Base-by-base conservation (phyloP, 1,284 basidiomycete species). In the Chalciporus piperatoides region DNA sequence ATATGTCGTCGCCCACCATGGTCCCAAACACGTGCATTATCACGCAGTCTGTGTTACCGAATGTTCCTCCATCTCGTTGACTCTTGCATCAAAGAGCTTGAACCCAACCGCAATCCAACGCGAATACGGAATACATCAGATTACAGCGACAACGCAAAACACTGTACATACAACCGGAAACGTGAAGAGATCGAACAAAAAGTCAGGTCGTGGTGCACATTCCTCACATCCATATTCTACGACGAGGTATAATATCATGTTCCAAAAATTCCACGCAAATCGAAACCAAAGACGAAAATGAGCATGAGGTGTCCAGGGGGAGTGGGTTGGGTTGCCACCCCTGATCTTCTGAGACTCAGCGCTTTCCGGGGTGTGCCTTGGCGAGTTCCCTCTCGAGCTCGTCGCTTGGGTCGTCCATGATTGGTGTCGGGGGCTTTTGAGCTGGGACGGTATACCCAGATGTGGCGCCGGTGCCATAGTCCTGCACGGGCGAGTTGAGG, bases 371-470 rank as follows among this genome's bases (percentile, higher is more conserved):
- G 58, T 83, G 81, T 32, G 83, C 82, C 43, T 79, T 79, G 14
- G 84, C 90, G 35, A 95, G 74, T 65, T 94, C 89, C 41, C 84
- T 81, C 66, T 95, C 92, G 15, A 96, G 79, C 59, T 90, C 90
- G 48, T 84, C 87, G 53, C 86, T 86, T 4, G 92, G 92, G 65
- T 96, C 86, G 61, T 94, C 92, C 68, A 83, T 80, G 55, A 85
- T 77, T 17, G 80, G 84, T 60, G 71, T 84, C 46, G 74, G 68
- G 11, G 78, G 78, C 40, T 78, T 75, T 46, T 69, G 70, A 41
- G 50, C 43, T 25, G 70, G 60, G 2, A 72, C 69, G 3, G 84
- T 85, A 63, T 76, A 90, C 47, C 79, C 69, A 36, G 86, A 89
- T 14, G 88, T 90, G 17, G 78, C 77, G 17, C 85, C 88, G 47